Evolutionary conservation across 2,329 filamentous ascomycete genomes (phyloP).

Genomic region (Phaeoacremonium minimum): DNA sequence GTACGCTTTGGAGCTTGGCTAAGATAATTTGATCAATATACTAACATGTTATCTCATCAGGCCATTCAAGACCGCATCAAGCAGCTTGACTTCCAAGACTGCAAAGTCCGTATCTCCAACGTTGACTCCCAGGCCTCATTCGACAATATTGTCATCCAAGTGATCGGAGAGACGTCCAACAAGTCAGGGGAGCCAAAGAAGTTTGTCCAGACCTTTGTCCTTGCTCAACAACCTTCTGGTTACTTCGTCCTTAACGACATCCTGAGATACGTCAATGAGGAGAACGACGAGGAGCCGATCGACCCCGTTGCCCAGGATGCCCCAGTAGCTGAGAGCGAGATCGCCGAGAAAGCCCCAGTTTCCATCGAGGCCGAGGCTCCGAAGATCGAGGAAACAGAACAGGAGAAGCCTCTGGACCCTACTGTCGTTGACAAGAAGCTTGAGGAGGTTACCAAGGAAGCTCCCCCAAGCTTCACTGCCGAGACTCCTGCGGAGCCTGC

Average conservation of each 20-base stretch:
- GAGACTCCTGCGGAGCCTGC: constrained; percentile 23
- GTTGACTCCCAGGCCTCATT: constrained; percentile 93
- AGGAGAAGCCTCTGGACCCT: constrained; percentile 34
- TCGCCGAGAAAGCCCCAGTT: constrained; percentile 17
- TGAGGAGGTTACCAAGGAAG: constrained; percentile 52
- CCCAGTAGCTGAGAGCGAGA: constrained; percentile 16
- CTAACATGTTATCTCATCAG: constrained; percentile 35
- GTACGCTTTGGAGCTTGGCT: constrained; percentile 49
- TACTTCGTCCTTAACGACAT: constrained; percentile 99
- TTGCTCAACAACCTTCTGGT: constrained; percentile 91
- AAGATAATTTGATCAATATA: background rate
- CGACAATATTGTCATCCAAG: constrained; percentile 93
- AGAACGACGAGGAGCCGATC: constrained; percentile 67
- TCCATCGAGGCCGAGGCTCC: constrained; percentile 24
- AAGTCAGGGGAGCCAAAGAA: constrained; percentile 87
- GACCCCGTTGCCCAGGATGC: constrained; percentile 24
- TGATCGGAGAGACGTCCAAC: constrained; percentile 97
- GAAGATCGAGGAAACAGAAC: constrained; percentile 22
- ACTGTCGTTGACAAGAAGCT: constrained; percentile 69
- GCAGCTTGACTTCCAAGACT: constrained; percentile 89
- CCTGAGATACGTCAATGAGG: constrained; percentile 86
- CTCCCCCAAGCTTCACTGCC: constrained; percentile 35
- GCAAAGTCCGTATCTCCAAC: constrained; percentile 97
- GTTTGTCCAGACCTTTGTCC: constrained; percentile 96
- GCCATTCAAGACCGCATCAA: constrained; percentile 93